Conservation (phyloP, 371 early-diverging fungal species). For the Mortierella sp. region DNA sequence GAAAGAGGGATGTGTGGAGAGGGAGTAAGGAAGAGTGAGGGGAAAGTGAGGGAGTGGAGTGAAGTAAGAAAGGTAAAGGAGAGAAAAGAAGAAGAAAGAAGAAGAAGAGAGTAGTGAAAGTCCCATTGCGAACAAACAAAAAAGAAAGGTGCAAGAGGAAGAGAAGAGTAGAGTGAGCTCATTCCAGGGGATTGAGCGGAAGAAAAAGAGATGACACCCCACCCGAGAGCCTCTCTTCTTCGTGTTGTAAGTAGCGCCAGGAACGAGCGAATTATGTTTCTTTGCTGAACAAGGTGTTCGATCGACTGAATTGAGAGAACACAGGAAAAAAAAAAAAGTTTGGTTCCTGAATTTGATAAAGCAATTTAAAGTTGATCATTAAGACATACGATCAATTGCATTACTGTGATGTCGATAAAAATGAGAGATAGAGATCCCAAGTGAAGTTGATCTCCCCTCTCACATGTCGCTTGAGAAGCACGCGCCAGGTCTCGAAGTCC, state of each 20-base stretch:
- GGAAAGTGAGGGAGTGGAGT: not conserved
- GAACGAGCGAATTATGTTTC: conserved; percentile 2
- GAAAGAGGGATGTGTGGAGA: not conserved
- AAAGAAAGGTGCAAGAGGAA: not conserved
- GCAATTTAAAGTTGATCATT: not conserved
- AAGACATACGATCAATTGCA: not conserved
- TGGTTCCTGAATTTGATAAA: not conserved
- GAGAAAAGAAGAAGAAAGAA: not conserved
- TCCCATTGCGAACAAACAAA: not conserved
- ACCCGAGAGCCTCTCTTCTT: not conserved
- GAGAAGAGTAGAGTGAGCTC: not conserved
- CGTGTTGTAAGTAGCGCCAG: not conserved
- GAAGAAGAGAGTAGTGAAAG: not conserved
- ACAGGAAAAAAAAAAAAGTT: not conserved
- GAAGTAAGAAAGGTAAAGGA: not conserved
- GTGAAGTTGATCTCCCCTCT: not conserved
- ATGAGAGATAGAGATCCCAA: not conserved
- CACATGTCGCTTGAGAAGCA: conserved; percentile 1
- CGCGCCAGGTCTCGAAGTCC: not conserved
- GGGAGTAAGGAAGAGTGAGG: not conserved
- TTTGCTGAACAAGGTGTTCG: not conserved
- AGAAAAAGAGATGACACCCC: not conserved
- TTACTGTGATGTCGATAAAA: not conserved
- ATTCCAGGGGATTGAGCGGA: not conserved
- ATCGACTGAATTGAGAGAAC: too few relatives aligned